Evolutionary conservation across 2,329 filamentous ascomycete species (phyloP).

Genomic region (Trematosphaeria pertusa): DNA sequence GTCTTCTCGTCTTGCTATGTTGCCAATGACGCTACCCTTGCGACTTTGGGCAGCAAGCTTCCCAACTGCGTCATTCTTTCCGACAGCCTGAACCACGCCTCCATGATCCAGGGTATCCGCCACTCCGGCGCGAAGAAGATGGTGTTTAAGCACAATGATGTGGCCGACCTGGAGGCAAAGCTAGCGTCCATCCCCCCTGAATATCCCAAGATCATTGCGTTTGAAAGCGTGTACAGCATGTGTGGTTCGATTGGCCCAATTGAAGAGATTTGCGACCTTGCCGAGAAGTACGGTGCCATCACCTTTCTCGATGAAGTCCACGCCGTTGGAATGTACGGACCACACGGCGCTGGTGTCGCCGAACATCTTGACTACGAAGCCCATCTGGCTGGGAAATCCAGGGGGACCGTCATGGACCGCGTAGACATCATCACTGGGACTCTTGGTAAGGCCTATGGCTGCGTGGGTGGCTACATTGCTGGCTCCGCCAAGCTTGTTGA

Average conservation of each 20-base stretch:
- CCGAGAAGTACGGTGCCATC: conserved; percentile 96
- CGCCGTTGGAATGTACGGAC: conserved; percentile 98
- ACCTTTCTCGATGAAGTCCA: conserved; percentile 99
- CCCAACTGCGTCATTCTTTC: conserved; percentile 98
- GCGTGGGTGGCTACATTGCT: conserved; percentile 96
- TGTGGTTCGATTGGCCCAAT: conserved; percentile 97
- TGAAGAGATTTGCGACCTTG: conserved; percentile 92
- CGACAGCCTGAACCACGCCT: conserved; percentile 96
- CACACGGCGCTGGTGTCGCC: conserved; percentile 91
- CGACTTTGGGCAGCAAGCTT: conserved; percentile 95
- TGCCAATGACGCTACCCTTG: conserved; percentile 95
- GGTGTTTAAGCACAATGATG: conserved; percentile 98
- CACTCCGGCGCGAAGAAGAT: conserved; percentile 97
- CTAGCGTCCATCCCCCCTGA: conserved; percentile 84
- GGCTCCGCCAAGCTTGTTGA: conserved; percentile 87
- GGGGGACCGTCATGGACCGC: conserved; percentile 91
- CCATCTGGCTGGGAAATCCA: conserved; percentile 75
- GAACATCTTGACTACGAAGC: conserved; percentile 96
- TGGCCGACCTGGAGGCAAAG: conserved; percentile 91
- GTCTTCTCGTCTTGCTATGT: conserved; percentile 99
- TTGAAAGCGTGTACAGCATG: conserved; percentile 99
- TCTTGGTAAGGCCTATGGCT: conserved; percentile 96
- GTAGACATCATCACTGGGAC: conserved; percentile 98
- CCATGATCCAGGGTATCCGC: conserved; percentile 98
- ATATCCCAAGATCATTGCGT: conserved; percentile 96